Conservation (phyloP, 2,329 filamentous ascomycete species). For the Laburnicola sp. region DNA sequence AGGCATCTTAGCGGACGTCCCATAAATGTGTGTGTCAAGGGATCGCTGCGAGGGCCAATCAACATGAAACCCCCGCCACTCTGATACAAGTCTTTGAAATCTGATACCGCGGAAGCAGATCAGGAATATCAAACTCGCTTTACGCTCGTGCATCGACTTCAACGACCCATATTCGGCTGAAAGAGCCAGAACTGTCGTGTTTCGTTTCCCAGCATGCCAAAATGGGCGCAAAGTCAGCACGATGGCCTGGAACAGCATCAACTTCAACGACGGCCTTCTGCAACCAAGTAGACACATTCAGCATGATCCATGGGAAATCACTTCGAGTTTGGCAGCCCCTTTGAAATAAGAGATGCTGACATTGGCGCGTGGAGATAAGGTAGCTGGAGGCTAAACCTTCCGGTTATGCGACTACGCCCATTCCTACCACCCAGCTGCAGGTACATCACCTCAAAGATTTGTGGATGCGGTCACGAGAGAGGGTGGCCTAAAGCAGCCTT, state of each 20-base stretch:
- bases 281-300: too few species aligned
- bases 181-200: slow-evolving; percentile 1
- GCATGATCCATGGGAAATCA: too few species aligned
- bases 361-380: slow-evolving; percentile 10
- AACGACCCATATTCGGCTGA: slow-evolving; percentile 9
- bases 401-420: slow-evolving; percentile 13
- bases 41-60: slow-evolving; percentile 28
- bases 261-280: too few species aligned
- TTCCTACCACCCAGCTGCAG: not conserved
- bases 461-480: slow-evolving; percentile 4
- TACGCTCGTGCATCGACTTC: slow-evolving; percentile 12
- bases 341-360: slow-evolving; percentile 7
- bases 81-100: slow-evolving; percentile 39
- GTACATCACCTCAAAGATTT: not conserved
- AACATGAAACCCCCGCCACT: slow-evolving; percentile 41
- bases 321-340: slow-evolving; percentile 6
- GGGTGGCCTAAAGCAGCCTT: slow-evolving; percentile 13
- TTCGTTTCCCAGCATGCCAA: not conserved
- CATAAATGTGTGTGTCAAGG: slow-evolving; percentile 14
- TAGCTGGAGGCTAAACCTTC: slow-evolving; percentile 33
- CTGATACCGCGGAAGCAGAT: slow-evolving; percentile 42
- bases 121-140: slow-evolving; percentile 33
- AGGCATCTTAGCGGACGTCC: too few species aligned
- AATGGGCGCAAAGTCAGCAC: not conserved
- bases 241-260: too few species aligned